Evolutionary conservation across 805 yeast species (phyloP).

Genomic region (Saccharomycopsis malanga): DNA sequence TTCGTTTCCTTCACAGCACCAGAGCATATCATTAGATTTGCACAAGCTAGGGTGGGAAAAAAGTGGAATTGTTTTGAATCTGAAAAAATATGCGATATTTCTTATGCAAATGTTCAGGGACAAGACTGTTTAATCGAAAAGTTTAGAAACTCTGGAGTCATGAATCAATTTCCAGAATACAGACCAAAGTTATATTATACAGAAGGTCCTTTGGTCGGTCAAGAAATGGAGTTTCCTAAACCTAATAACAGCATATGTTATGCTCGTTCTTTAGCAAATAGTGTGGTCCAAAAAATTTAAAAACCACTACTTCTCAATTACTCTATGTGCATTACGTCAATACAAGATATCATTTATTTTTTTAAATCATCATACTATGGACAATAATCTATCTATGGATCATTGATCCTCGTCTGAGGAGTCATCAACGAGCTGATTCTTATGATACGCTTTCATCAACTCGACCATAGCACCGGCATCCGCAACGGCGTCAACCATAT

Average conservation of each 20-base stretch:
- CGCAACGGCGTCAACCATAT: constrained; percentile 76
- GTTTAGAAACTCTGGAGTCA: constrained; percentile 43
- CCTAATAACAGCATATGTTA: constrained; percentile 26
- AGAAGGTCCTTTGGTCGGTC: constrained; percentile 37
- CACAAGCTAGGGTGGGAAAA: constrained; percentile 39
- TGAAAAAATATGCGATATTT: constrained; percentile 43
- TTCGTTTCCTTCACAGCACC: constrained; percentile 43
- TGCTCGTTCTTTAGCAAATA: neutral
- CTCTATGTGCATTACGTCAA: neutral
- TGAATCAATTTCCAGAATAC: constrained; percentile 40
- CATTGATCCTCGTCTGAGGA: too few species aligned
- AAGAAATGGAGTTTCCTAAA: constrained; percentile 36
- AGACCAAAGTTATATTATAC: constrained; percentile 43
- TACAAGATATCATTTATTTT: too few species aligned
- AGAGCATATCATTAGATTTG: constrained; percentile 38
- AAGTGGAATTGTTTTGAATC: constrained; percentile 43
- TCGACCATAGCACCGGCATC: constrained; percentile 66
- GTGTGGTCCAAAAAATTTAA: neutral
- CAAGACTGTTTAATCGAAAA: constrained; percentile 37
- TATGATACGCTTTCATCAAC: constrained; percentile 54
- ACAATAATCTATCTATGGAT: too few species aligned
- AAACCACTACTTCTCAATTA: neutral
- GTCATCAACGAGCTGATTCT: constrained; percentile 25
- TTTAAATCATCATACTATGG: too few species aligned
- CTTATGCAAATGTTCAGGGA: constrained; percentile 49